phyloP scores from a whole-genome alignment of 345 rosid species.

The Laguncularia racemosa region DNA sequence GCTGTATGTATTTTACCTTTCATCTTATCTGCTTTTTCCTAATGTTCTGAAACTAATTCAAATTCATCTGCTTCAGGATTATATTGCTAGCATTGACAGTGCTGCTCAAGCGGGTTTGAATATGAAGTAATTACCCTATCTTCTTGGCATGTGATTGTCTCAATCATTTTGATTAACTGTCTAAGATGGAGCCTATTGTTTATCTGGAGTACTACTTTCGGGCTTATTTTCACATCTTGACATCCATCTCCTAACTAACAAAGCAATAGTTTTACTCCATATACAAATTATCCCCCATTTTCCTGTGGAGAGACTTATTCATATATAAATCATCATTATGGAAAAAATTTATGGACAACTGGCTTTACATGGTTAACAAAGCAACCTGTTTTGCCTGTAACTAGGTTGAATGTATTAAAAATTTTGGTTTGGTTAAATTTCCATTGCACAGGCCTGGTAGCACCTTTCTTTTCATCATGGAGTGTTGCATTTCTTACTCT shows the following conservation, averaged over 20 bases:
- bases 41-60: background rate
- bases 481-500: background rate
- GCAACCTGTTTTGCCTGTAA: too few relatives aligned
- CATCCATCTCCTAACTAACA: too few relatives aligned
- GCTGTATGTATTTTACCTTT: conserved; percentile 44
- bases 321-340: background rate
- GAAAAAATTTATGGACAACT: background rate
- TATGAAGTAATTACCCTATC: conserved; percentile 48
- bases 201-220: too few relatives aligned
- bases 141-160: conserved; percentile 7
- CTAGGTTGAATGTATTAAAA: too few relatives aligned
- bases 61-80: conserved; percentile 51
- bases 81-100: conserved; percentile 68
- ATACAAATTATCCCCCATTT: too few relatives aligned
- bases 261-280: too few relatives aligned
- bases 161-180: background rate
- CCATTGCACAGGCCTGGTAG: too few relatives aligned
- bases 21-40: conserved; percentile 1
- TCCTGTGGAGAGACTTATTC: background rate
- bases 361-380: background rate
- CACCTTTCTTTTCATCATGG: background rate
- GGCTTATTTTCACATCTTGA: too few relatives aligned
- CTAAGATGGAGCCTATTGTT: background rate
- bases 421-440: too few relatives aligned
- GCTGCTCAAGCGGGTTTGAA: conserved; percentile 54